Conservation (phyloP, 2,329 filamentous ascomycete genomes). For the Aschersonia sp. region DNA sequence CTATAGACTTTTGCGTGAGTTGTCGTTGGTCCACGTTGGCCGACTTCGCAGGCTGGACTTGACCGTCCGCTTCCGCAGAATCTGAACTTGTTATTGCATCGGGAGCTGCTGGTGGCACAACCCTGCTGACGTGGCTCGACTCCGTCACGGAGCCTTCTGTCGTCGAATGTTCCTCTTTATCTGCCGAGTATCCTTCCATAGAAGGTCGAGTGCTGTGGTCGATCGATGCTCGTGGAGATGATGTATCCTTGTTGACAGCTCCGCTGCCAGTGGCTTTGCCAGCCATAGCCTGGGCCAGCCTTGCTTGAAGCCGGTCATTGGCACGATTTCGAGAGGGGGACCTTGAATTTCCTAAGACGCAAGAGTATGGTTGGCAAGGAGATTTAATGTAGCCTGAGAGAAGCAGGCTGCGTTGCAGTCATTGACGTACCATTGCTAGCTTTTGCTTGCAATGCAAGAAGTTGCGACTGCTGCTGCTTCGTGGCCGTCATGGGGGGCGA, state of each 20-base stretch:
- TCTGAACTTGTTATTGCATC: too few relatives aligned
- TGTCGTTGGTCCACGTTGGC: too few relatives aligned
- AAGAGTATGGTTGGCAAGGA: background rate
- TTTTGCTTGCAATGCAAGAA: constrained; percentile 10
- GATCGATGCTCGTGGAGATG: constrained; percentile 22
- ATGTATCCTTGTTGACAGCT: constrained; percentile 28
- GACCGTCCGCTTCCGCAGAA: too few relatives aligned
- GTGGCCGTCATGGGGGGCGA: constrained; percentile 5
- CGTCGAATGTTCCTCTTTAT: constrained; percentile 7
- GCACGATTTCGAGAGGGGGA: constrained; percentile 47
- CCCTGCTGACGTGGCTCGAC: background rate
- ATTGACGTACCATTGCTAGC: background rate
- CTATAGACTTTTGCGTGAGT: too few relatives aligned
- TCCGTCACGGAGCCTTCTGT: background rate
- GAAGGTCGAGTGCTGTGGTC: constrained; percentile 15
- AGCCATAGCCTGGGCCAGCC: constrained; percentile 75
- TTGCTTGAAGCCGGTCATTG: constrained; percentile 78
- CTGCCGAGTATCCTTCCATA: constrained; percentile 13
- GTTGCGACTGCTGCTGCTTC: constrained; percentile 11
- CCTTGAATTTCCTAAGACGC: constrained; percentile 32
- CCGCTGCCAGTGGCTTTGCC: constrained; percentile 36
- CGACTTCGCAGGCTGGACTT: too few relatives aligned
- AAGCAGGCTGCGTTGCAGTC: background rate
- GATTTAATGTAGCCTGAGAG: too few relatives aligned
- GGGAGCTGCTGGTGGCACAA: background rate